Base-by-base conservation (phyloP, 441 rosid genomes). In the Biscutella laevigata region DNA sequence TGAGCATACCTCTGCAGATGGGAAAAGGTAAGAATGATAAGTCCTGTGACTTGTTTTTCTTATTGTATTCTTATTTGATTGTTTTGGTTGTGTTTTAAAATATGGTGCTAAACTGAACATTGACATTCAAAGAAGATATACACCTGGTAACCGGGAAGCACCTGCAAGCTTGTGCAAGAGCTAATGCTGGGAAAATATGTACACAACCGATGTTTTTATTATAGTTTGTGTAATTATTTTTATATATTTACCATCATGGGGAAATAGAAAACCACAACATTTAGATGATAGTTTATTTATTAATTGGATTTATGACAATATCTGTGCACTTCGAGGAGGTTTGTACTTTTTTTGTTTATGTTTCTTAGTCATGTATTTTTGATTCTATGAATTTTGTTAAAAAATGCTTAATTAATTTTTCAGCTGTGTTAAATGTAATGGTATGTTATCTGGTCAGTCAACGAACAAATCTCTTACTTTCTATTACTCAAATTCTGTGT, bases 1-100 rank as follows among this genome's bases (percentile, higher is more conserved):
- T 59, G 94, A 86, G 71, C 94, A 89, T 71, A 61, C 72, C 22
- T 80, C 88, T 71, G 73, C 81, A 7, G 82, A 76, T 74, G 95
- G 97, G 68, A 76, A 77, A 68, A 83, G 77, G 97, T 89, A 74
- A 47, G 51, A 64, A 29, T 56, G 50, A 68, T 10, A 17, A 29
- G 41, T 29, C 45, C 4, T 16, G 26, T 15, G 20, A 36, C 35
- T 35, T 66, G 14, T 28, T 4, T 20, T 30, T 43, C n/a, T n/a
- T n/a, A n/a, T n/a, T n/a, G n/a, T n/a, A 14, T 37, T 32, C 20
- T 43, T 19, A 25, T 44, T 22, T 4, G 30, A 30, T 41, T 34
- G 9, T 42, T 33, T 50, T 47, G 33, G 34, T 34, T 64, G 40
- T 11, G 17, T 33, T 57, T 50, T 16, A 42, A 54, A 24, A 4